Evolutionary conservation across 148 eudicot genomes (phyloP), one percentile per base, ranked within the genome.

Genomic region (Pharnaceum exiguum): DNA sequence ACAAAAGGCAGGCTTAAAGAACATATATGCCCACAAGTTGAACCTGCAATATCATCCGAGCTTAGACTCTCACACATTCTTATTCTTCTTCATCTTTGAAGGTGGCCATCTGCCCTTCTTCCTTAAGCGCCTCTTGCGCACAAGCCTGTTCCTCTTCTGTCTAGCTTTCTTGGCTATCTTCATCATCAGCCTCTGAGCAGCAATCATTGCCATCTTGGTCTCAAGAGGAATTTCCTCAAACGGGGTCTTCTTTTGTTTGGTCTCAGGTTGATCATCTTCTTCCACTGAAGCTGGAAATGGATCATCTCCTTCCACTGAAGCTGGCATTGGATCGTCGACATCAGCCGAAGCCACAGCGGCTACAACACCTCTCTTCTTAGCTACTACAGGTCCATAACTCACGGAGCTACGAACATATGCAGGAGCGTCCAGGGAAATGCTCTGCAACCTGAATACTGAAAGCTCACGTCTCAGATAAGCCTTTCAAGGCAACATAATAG

Each of bases 51-150:
- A 46, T 27, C 27, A 46, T 37, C 55, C 30, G 18, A 56, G 46
- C 28, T 31, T 45, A 46, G 47, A 28, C 32, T 37, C 55, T 79
- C 51, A 91, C 52, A 91, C 94, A 76, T 88, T 85, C 80, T 83
- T 91, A 71, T 74, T 76, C 80, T 77, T 82, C 77, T 87, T 88
- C 98, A 91, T 71, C 86, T 88, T 88, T 29, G 98, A 88, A 67
- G 96, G 98, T 26, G 98, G 96, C 98, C 98, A 91, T 55, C 96
- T 65, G 1, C 96, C 98, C 80, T 85, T 87, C 84, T 87, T 87
- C 79, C 98, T 83, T 78, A 87, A 27, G 19, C 25, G 75, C 47
- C 96, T 79, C 60, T 91, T 91, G 62, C 82, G 78, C 24, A 85
- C 72, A 33, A 91, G 98, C 45, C 82, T 74, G 63, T 81, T 81